Evolutionary conservation across 352 stramenopile genomes (phyloP).

Genomic region (Globisporangium recalcitrans): DNA sequence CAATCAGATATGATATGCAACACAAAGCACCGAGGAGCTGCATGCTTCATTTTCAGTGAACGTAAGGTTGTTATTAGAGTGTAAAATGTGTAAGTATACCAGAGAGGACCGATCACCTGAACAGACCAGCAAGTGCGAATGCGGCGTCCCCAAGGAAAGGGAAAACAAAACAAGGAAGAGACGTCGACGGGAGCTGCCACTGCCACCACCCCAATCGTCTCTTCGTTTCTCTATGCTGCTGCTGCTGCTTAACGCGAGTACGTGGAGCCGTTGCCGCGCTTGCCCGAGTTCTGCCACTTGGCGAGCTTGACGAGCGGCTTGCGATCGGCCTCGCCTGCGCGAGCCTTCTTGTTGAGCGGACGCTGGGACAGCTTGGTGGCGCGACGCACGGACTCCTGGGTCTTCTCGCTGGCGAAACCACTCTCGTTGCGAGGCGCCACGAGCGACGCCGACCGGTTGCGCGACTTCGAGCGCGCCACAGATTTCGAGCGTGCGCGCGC

Average conservation of each 20-base stretch:
- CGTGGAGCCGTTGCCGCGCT: slow-evolving; percentile 74
- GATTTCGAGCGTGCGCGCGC: slow-evolving; percentile 72
- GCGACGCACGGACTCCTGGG: slow-evolving; percentile 37
- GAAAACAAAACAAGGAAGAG: slow-evolving; percentile 15
- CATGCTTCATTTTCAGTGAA: slow-evolving; percentile 8
- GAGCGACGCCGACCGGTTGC: slow-evolving; percentile 77
- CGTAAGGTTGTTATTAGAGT: slow-evolving; percentile 20
- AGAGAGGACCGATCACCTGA: not conserved
- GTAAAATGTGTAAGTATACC: slow-evolving; percentile 17
- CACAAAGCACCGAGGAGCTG: not conserved
- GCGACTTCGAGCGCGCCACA: slow-evolving; percentile 64
- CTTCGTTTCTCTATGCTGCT: slow-evolving; percentile 18
- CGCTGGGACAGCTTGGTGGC: slow-evolving; percentile 59
- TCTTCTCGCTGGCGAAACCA: slow-evolving; percentile 56
- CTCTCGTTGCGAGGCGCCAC: slow-evolving; percentile 66
- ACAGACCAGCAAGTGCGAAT: not conserved
- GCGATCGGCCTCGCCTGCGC: slow-evolving; percentile 76
- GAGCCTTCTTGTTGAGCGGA: slow-evolving; percentile 75
- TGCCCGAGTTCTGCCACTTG: slow-evolving; percentile 89
- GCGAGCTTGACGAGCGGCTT: slow-evolving; percentile 77
- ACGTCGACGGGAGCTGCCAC: not conserved
- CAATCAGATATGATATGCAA: too few relatives aligned
- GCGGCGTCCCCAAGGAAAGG: not conserved
- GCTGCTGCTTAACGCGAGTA: slow-evolving; percentile 63
- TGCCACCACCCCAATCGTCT: not conserved